Base-by-base conservation (phyloP, 2,329 filamentous ascomycete genomes). In the Didymellaceae sp. region DNA sequence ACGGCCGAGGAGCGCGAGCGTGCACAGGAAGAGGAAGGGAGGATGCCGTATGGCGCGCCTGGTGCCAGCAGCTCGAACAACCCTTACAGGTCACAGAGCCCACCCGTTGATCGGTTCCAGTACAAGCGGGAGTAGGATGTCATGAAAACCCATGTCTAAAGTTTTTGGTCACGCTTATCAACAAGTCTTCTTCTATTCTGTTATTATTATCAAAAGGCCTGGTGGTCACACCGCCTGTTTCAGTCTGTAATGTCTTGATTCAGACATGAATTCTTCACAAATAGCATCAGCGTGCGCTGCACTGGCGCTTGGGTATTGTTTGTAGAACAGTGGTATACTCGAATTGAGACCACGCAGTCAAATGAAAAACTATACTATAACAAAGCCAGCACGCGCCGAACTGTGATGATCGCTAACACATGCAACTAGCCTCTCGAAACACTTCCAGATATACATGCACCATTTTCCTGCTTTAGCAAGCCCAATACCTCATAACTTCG, bases 401-500 rank as follows among this genome's bases (percentile, higher is more conserved):
- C 33, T 31, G 25, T 40, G 28, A 40, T 28, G n/a, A 45, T 51
- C 33, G 28, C 35, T 28, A 30, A 45, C 17, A n/a, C 11, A 26
- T 45, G 47, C 41, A 44, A 33, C 35, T 7, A 11, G 30, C 9
- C 24, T 18, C 28, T 42, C 39, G 21, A 28, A 24, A n/a, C n/a
- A 6, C 28, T 26, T 25, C 13, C 11, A 11, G 21, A 9, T 31
- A 22, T 33, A 24, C 18, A 6, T 18, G 9, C n/a, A 16, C 18
- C 28, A 9, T 6, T 5, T 9, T 28, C 10, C 10, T 5, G 6
- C 11, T 28, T 13, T 13, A 28, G 16, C 7, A n/a, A 38, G 14
- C 4, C 14, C 7, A n/a, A 16, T 2, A 17, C 2, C 32, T 25
- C 17, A 74, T 62, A 73, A 55, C 54, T 59, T 67, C 18, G 53